Base-by-base conservation (phyloP, 2,329 filamentous ascomycete species). In the Didymella exigua region DNA sequence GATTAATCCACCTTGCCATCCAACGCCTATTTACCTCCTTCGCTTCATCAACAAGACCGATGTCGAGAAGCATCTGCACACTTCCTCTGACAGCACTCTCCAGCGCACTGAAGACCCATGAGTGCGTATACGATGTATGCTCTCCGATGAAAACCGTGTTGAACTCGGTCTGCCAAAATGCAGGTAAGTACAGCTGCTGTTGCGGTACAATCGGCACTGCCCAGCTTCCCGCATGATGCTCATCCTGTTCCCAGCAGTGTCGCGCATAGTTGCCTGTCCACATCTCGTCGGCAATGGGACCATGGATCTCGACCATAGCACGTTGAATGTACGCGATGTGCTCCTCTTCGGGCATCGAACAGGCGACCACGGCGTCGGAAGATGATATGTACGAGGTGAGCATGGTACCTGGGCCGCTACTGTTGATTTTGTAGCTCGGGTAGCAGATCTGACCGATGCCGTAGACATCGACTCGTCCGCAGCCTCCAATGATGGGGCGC, bases 41-140 rank as follows among this genome's bases (percentile, higher is more conserved):
- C 0, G 86, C 86, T 72, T 89, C 86, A 64, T 89, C 86, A 1
- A 89, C 85, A 33, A 89, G 69, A 0, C 86, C 86, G 58, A 88
- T 69, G 71, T 80, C 80, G 11, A 88, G 74, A 65, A 89, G 71
- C 55, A 89, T 61, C 73, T 89, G 85, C 4, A 84, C 80, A 1
- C 83, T 82, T 0, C 86, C 84, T 1, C 87, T 77, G 0, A 88
- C 81, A 0, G 84, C 86, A 13, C 82, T 85, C 63, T 89, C 86
- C 5, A 89, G 70, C 1, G 87, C 86, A 5, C 81, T 83, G 14
- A 81, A 80, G 31, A 88, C 85, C 86, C 85, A 89, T 1, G 84
- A 85, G 65, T 89, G 87, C 0, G 87, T 89, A 66, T 86, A 88
- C 5, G 81, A 83, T 0, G 86, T 89, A 66, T 89, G 86, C 69